These are phyloP conservation scores for Trypanosoma vivax DNA, from an alignment of 208 protist genomes.

Conservation along the genomic window DNA sequence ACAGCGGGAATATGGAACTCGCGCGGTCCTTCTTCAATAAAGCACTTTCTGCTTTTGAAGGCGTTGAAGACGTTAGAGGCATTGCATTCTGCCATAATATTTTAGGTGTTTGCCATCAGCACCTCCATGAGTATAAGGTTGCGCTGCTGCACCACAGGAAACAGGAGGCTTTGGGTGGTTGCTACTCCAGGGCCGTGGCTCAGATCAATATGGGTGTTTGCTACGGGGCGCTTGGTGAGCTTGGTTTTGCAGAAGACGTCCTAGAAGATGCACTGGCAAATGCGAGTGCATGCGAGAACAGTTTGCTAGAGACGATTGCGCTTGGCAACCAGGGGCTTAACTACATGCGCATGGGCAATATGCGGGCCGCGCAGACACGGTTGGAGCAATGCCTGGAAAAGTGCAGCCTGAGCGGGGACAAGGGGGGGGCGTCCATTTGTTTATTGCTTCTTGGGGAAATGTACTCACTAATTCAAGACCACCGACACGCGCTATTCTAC, in stretches of 20 bases:
- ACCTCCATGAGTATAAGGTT: slow-evolving; percentile 63
- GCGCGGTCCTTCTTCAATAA: slow-evolving; percentile 48
- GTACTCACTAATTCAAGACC: slow-evolving; percentile 78
- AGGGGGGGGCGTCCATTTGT: slow-evolving; percentile 74
- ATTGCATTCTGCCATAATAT: slow-evolving; percentile 83
- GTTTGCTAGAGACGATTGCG: slow-evolving; percentile 73
- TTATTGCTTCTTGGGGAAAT: slow-evolving; percentile 82
- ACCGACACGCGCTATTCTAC: slow-evolving; percentile 84
- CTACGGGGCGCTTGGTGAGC: slow-evolving; percentile 75
- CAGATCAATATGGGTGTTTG: slow-evolving; percentile 84
- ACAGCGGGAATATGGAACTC: slow-evolving; percentile 68
- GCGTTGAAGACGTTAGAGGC: slow-evolving; percentile 37
- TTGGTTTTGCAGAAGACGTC: slow-evolving; percentile 69
- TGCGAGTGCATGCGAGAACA: slow-evolving; percentile 44
- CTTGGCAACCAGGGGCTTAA: slow-evolving; percentile 77
- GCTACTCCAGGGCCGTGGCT: slow-evolving; percentile 69
- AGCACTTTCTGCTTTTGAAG: slow-evolving; percentile 49
- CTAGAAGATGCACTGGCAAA: slow-evolving; percentile 68
- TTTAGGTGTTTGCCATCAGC: slow-evolving; percentile 70
- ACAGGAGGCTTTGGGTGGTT: slow-evolving; percentile 72
- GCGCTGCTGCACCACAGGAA: slow-evolving; percentile 78
- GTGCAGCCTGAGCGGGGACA: slow-evolving; percentile 77
- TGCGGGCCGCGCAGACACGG: slow-evolving; percentile 63
- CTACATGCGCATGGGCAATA: slow-evolving; percentile 69
- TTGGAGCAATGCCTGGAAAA: slow-evolving; percentile 80